Evolutionary conservation across 106 monocot species (phyloP).

Genomic region (Dioscorea dumetorum): DNA sequence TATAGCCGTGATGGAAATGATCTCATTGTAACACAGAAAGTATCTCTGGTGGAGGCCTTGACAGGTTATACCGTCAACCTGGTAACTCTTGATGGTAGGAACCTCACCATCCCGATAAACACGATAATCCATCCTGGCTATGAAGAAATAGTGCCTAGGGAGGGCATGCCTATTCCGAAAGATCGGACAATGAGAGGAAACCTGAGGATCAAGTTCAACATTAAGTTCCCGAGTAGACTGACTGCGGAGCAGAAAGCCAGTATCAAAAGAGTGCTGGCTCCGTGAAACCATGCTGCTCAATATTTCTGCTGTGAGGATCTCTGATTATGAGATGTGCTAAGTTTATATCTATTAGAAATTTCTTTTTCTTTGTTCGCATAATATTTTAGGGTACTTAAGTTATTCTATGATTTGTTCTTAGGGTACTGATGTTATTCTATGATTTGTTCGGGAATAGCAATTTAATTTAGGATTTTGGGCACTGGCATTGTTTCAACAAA

Average conservation of each 20-base stretch:
- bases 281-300: neutral
- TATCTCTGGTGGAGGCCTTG: constrained; percentile 25
- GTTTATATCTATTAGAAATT: no score
- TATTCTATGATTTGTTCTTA: no score
- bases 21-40: constrained; percentile 24
- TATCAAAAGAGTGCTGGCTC: constrained; percentile 17
- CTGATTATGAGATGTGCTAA: no score
- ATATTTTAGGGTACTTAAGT: no score
- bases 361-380: no score
- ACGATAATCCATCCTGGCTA: constrained; percentile 20
- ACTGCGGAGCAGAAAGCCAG: constrained; percentile 24
- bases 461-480: no score
- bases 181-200: constrained; percentile 21
- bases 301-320: neutral
- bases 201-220: constrained; percentile 27
- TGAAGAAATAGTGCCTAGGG: constrained; percentile 18
- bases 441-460: no score
- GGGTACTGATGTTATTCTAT: no score
- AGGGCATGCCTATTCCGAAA: constrained; percentile 24
- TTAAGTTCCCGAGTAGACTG: constrained; percentile 23
- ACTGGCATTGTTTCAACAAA: no score
- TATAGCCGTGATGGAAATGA: constrained; percentile 32
- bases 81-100: constrained; percentile 26
- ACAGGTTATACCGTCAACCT: constrained; percentile 26
- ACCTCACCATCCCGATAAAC: constrained; percentile 15